Base-by-base conservation (phyloP, 2,329 filamentous ascomycete species). In the Penicillium sp. region DNA sequence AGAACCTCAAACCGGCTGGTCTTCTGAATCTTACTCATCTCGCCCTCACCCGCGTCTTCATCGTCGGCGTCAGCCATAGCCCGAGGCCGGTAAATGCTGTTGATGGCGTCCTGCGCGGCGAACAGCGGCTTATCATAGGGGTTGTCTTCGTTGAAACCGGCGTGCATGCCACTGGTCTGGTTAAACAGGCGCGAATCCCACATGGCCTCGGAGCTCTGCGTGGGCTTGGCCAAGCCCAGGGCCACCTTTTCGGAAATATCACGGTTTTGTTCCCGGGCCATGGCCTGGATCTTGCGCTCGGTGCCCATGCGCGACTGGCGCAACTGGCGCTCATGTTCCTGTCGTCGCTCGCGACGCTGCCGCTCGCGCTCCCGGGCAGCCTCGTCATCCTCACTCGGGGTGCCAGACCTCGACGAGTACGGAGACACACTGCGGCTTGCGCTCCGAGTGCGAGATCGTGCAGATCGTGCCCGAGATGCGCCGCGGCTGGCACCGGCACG, bases 211-310 rank as follows among this genome's bases (percentile, higher is more conserved):
- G 85, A 85, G 41, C 84, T 87, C 65, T 93, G 86, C 3, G 93
- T 96, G 2, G 93, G 93, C 69, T 97, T 98, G 5, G 93, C 93
- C 40, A 97, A 73, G 3, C 93, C 93, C 5, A 98, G 78, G 1
- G 93, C 93, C 27, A 98, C 87, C 74, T 96, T 97, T 66, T 98
- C 93, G 1, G 87, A 93, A 40, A 98, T 95, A 68, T 98, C 93
- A 57, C 93, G 87, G 66, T 95, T 90, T 67, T 97, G 91, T 68
- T 97, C 91, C 20, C 90, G 82, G 0, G 91, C 91, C 78, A 97
- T 86, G 71, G 94, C 85, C 67, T 97, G 89, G 44, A 96, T 82
- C 36, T 88, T 82, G 46, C 91, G 82, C 72, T 98, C 93, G 0
- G 89, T 84, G 29, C 93, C 93, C 93, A 98, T 98, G 42, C 89